A percentile compares a stretch with the other conserved stretches of the same genome.
Evolutionary conservation across 257 asterid genomes (phyloP).

Genomic region (Solanum rostratum): DNA sequence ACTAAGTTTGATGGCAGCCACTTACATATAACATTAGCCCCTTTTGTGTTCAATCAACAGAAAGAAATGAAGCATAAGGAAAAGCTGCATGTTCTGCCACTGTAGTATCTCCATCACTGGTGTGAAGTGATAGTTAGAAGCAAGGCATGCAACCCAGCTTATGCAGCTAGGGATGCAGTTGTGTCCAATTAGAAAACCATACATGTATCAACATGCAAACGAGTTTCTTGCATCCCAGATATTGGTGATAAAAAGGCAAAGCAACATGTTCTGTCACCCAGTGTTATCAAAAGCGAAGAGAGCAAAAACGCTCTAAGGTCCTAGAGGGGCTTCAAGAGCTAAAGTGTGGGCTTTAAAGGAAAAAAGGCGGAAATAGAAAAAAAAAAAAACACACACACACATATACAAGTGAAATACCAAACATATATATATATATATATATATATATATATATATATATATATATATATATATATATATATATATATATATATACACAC

Average conservation of each 20-base stretch:
- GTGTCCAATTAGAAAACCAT: background rate
- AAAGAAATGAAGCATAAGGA: background rate
- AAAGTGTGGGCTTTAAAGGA: background rate
- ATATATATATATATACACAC: background rate
- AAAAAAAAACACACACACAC: background rate
- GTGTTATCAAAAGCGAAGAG: too few relatives aligned
- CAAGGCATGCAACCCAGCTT: background rate
- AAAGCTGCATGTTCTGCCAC: background rate
- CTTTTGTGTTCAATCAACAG: background rate
- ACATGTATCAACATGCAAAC: background rate
- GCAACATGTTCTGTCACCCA: background rate
- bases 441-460: background rate
- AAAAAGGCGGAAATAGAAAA: background rate
- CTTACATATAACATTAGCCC: background rate
- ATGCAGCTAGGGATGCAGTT: background rate
- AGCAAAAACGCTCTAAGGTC: background rate
- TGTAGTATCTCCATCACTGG: background rate
- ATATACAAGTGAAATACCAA: too few relatives aligned
- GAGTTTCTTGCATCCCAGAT: background rate
- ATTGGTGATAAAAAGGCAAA: background rate
- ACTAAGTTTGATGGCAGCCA: background rate
- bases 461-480: background rate
- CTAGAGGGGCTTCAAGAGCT: background rate
- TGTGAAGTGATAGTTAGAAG: background rate
- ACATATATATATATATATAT: background rate